Base-by-base conservation (phyloP, 495 filamentous ascomycete genomes). In the Durotheca rogersii region DNA sequence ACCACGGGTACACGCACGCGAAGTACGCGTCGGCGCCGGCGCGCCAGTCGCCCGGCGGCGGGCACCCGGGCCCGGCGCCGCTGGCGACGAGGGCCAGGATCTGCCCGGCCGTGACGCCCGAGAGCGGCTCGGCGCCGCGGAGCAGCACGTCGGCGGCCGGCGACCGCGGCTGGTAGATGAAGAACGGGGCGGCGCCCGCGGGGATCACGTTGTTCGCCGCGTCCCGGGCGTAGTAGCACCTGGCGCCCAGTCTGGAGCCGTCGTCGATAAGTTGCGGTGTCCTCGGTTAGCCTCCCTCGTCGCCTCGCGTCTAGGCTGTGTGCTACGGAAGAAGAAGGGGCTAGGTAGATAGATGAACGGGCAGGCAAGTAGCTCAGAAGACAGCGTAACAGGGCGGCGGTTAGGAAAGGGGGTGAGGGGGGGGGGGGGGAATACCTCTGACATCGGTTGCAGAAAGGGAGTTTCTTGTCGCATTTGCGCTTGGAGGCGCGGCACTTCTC, bases 401-500 rank as follows among this genome's bases (percentile, higher is more conserved):
- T 11, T 19, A 19, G 21, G 7, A 7, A 5, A 37, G 16, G 18
- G 11, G 34, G 33, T 16, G 33, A 27, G 14, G 21, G 18, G 11
- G 23, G 14, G 10, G 15, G 11, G 15, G 19, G 33, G 23, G 30
- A 29, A 18, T 59, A 67, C 64, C 64, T 62, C 38, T 52, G 60
- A 47, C 65, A 67, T 33, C 65, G 47, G 7, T 62, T 56, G 41
- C 65, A 67, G 33, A 40, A 58, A 1, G 65, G 65, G 46, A 67
- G 39, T 39, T 62, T 65, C 53, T 67, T 67, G 36, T 67, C 65
- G 27, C 65, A 67, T 43, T 67, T 67, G 27, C 62, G 58, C 20
- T 67, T 67, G 7, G 65, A 65, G 1, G 62, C 53, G 34, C 62
- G 64, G 37, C 65, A 60, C 31, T 60, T 67, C 54, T 67, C 65